Conservation (phyloP, 306 rosid species). For the Pterocarpus macrocarpus region DNA sequence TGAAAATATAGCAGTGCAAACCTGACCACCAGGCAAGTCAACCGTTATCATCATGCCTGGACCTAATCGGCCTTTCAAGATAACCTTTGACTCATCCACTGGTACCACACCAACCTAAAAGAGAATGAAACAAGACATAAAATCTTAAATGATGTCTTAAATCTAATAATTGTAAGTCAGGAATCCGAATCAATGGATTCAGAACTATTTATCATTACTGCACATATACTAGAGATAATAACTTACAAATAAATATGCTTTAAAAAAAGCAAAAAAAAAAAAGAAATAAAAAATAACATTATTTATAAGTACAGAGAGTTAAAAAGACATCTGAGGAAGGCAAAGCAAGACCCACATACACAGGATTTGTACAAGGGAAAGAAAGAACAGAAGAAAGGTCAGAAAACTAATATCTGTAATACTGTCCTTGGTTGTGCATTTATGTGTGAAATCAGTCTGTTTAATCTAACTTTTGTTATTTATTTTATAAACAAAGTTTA, state of each 20-base stretch:
- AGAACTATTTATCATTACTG: slow-evolving; percentile 12
- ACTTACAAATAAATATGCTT: neutral
- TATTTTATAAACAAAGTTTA: neutral
- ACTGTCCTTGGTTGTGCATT: slow-evolving; percentile 13
- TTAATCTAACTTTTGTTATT: neutral
- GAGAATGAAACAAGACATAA: slow-evolving; percentile 35
- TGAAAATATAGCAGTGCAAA: slow-evolving; percentile 48
- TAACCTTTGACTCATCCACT: slow-evolving; percentile 93
- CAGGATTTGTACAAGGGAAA: slow-evolving; percentile 24
- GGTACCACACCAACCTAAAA: slow-evolving; percentile 94
- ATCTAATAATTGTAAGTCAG: slow-evolving; percentile 25
- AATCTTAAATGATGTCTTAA: slow-evolving; percentile 44
- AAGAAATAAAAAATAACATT: neutral
- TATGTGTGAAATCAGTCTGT: neutral
- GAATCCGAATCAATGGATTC: slow-evolving; percentile 35
- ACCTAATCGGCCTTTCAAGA: slow-evolving; percentile 96
- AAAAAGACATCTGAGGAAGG: slow-evolving; percentile 29
- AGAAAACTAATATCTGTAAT: slow-evolving; percentile 32
- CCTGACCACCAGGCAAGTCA: slow-evolving; percentile 94
- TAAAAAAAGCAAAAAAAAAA: neutral
- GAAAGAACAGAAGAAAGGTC: slow-evolving; percentile 36
- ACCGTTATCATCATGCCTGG: slow-evolving; percentile 99
- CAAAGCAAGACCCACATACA: slow-evolving; percentile 33
- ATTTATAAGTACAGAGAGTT: neutral
- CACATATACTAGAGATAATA: slow-evolving; percentile 15